Evolutionary conservation across 2,329 filamentous ascomycete genomes (phyloP).

Genomic region (Zalaria obscura): DNA sequence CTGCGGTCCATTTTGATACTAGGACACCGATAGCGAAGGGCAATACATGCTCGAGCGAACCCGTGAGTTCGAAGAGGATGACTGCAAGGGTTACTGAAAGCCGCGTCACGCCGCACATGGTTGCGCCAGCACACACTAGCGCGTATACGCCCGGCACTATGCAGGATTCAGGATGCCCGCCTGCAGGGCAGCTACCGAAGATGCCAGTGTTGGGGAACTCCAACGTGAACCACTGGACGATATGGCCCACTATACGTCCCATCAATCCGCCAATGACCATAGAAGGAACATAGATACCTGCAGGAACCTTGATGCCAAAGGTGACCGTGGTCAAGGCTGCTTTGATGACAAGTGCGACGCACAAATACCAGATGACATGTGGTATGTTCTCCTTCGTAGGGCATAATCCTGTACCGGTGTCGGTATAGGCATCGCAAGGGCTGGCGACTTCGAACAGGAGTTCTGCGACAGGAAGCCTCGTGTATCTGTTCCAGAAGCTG

Average conservation of each 20-base stretch:
- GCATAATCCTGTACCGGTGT: constrained; percentile 62
- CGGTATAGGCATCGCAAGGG: constrained; percentile 61
- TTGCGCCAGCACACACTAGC: constrained; percentile 83
- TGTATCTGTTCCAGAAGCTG: constrained; percentile 89
- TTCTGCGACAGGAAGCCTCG: constrained; percentile 79
- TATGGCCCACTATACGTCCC: constrained; percentile 75
- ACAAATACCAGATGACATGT: constrained; percentile 54
- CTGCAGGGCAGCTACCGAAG: constrained; percentile 59
- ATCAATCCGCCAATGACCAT: constrained; percentile 96
- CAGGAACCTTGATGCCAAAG: constrained; percentile 91
- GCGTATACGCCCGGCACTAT: constrained; percentile 96
- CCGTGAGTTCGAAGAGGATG: constrained; percentile 90
- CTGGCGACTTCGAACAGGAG: constrained; percentile 81
- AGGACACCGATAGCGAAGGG: constrained; percentile 87
- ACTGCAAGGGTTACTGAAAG: constrained; percentile 87
- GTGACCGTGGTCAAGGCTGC: constrained; percentile 77
- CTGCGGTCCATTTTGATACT: constrained; percentile 96
- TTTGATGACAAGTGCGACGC: constrained; percentile 77
- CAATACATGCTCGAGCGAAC: constrained; percentile 85
- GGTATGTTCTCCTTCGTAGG: constrained; percentile 66
- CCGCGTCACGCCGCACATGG: constrained; percentile 94
- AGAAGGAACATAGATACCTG: constrained; percentile 93
- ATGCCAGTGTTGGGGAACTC: constrained; percentile 56
- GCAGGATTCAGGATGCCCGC: constrained; percentile 59
- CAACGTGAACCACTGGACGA: constrained; percentile 68